Evolutionary conservation across 768 basidiomycete species (phyloP).

Genomic region (Cantharellus cinnabarinus): DNA sequence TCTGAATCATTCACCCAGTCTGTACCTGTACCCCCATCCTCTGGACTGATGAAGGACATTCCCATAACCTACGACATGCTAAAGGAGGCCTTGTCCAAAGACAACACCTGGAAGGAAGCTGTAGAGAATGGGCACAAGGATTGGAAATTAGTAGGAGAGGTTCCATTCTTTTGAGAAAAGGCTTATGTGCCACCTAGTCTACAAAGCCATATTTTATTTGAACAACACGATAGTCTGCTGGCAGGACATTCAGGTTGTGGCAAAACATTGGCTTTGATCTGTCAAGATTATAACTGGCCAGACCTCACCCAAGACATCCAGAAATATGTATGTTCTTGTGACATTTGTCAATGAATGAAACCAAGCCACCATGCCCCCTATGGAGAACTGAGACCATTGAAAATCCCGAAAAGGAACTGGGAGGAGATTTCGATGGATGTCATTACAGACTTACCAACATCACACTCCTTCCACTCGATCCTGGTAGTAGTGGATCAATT

Average conservation of each 20-base stretch:
- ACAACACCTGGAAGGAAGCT: too few species aligned
- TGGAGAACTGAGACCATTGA: constrained; percentile 2
- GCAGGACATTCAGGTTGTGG: too few species aligned
- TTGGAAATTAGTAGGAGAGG: too few species aligned
- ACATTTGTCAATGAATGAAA: constrained; percentile 10
- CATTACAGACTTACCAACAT: constrained; percentile 11
- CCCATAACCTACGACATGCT: too few species aligned
- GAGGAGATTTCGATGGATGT: constrained; percentile 13
- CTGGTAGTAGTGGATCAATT: constrained; percentile 8
- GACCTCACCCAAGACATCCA: constrained; percentile 10
- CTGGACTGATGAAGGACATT: too few species aligned
- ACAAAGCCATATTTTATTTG: too few species aligned
- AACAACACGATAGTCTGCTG: constrained; percentile 3
- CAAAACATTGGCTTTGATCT: background rate
- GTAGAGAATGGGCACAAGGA: too few species aligned
- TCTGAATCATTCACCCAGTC: too few species aligned
- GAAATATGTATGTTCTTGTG: constrained; percentile 15
- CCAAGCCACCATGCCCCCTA: background rate
- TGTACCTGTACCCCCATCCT: too few species aligned
- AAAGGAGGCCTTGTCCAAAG: too few species aligned
- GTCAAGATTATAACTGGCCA: constrained; percentile 12
- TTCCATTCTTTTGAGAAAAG: too few species aligned
- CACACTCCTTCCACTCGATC: constrained; percentile 9
- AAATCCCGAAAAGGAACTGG: constrained; percentile 9
- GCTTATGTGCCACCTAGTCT: too few species aligned